These are phyloP conservation scores for Penicillium manginii DNA, from an alignment of 495 filamentous ascomycete genomes.

Conservation along the genomic window DNA sequence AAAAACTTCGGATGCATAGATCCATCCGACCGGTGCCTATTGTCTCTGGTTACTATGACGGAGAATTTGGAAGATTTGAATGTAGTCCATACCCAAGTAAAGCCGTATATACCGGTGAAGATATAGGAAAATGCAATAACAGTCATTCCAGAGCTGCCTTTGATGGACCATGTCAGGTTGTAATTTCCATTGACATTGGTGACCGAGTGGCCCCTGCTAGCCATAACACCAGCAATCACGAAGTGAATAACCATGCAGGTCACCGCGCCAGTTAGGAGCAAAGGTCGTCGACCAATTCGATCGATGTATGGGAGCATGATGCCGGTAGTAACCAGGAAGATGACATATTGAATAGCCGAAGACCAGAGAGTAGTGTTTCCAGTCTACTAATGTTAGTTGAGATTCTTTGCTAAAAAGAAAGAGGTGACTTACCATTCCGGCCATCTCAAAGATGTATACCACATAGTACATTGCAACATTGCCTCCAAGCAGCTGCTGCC, in stretches of 20 bases:
- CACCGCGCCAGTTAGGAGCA: constrained; percentile 71
- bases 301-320: constrained; percentile 75
- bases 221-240: constrained; percentile 60
- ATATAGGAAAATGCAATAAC: constrained; percentile 81
- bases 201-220: constrained; percentile 55
- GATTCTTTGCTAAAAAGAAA: too few species aligned
- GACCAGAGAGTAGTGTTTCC: constrained; percentile 70
- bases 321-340: constrained; percentile 73
- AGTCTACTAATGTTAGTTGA: constrained; percentile 29
- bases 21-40: constrained; percentile 70
- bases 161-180: constrained; percentile 67
- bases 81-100: constrained; percentile 54
- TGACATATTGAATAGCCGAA: constrained; percentile 73
- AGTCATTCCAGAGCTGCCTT: constrained; percentile 64
- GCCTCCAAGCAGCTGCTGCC: constrained; percentile 71
- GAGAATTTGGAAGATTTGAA: background rate
- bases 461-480: constrained; percentile 75
- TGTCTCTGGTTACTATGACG: constrained; percentile 1
- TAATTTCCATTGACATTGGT: constrained; percentile 64
- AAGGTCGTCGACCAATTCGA: constrained; percentile 68
- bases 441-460: constrained; percentile 74
- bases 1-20: constrained; percentile 79
- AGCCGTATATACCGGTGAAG: constrained; percentile 74
- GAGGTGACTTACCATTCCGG: constrained; percentile 40
- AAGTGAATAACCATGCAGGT: constrained; percentile 68